Evolutionary conservation across 2,329 filamentous ascomycete species (phyloP).

Genomic region (Epichloe scottii): DNA sequence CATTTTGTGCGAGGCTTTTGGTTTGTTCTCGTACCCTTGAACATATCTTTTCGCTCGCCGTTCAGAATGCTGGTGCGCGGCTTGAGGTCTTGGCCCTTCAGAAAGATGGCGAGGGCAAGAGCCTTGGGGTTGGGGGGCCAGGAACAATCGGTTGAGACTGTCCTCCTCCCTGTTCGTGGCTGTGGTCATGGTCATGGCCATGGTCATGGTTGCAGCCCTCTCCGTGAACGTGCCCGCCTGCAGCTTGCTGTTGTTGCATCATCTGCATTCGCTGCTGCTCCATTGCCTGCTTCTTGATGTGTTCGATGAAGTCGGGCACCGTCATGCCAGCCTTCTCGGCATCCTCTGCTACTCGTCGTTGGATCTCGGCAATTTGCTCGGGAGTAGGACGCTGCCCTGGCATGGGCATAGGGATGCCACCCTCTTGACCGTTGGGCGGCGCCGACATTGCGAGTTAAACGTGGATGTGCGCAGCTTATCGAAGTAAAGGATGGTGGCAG

Average conservation of each 20-base stretch:
- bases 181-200: constrained; percentile 17
- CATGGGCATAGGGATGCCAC: constrained; percentile 14
- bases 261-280: constrained; percentile 37
- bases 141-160: constrained; percentile 57
- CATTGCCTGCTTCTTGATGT: constrained; percentile 45
- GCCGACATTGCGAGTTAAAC: constrained; percentile 14
- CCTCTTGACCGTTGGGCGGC: constrained; percentile 13
- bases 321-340: constrained; percentile 76
- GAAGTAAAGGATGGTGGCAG: constrained; percentile 6
- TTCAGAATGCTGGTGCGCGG: constrained; percentile 83
- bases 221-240: constrained; percentile 10
- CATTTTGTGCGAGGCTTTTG: not conserved
- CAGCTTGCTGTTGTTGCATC: constrained; percentile 19
- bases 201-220: constrained; percentile 16
- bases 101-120: constrained; percentile 77
- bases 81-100: constrained; percentile 77
- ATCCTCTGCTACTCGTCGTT: constrained; percentile 69
- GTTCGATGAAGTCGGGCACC: constrained; percentile 70
- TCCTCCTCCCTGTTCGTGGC: constrained; percentile 26
- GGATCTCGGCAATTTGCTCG: constrained; percentile 76
- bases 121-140: constrained; percentile 82
- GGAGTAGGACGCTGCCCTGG: constrained; percentile 48
- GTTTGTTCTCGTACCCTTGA: constrained; percentile 53
- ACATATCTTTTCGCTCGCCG: constrained; percentile 96
- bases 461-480: not conserved